A percentile compares a stretch with the other conserved stretches of the same genome.
Evolutionary conservation across 345 rosid species (phyloP).

Genomic region (Hibiscus mutabilis): DNA sequence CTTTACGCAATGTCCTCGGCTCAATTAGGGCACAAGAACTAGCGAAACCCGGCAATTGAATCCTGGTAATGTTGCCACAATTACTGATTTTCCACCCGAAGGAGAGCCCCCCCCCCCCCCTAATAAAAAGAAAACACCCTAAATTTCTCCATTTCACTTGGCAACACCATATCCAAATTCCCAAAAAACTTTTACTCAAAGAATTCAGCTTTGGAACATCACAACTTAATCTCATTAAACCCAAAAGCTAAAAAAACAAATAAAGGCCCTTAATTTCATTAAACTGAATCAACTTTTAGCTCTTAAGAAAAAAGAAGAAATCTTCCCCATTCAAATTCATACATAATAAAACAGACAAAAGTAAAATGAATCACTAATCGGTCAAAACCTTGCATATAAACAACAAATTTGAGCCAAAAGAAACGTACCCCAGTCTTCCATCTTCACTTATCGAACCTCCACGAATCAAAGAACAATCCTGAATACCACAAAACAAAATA

Average conservation of each 20-base stretch:
- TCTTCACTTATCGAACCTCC: not conserved
- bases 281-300: not conserved
- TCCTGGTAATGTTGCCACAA: not conserved
- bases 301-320: not conserved
- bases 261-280: not conserved
- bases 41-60: not conserved
- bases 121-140: not conserved
- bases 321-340: not conserved
- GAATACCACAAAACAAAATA: not conserved
- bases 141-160: not conserved
- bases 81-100: not conserved
- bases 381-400: not conserved
- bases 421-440: constrained; percentile 47
- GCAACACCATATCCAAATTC: not conserved
- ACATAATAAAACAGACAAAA: not conserved
- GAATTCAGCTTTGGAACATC: not conserved
- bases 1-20: not conserved
- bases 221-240: not conserved
- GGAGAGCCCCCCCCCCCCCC: not conserved
- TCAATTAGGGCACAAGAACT: not conserved
- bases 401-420: not conserved
- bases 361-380: not conserved
- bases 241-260: not conserved
- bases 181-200: not conserved
- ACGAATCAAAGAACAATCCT: constrained; percentile 7